Evolutionary conservation across 495 filamentous ascomycete species (phyloP).

Genomic region (Rhypophila decipiens): DNA sequence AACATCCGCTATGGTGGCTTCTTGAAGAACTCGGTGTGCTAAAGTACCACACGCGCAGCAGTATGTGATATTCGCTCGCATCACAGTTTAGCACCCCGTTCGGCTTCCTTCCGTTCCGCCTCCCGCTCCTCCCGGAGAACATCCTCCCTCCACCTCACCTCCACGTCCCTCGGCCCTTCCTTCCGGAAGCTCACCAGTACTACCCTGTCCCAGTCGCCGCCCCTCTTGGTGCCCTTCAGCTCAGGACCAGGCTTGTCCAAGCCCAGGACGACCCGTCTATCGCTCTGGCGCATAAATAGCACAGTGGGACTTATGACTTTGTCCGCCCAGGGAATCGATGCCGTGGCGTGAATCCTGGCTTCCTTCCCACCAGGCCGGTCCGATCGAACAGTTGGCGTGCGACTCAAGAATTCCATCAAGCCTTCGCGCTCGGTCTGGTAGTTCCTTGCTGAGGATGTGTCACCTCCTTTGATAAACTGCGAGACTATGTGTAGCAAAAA

Average conservation of each 20-base stretch:
- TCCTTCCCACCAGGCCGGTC: conserved; percentile 1
- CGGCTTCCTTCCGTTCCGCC: neutral
- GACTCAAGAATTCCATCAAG: conserved; percentile 53
- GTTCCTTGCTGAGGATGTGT: conserved; percentile 22
- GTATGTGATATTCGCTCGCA: no score
- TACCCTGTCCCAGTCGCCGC: conserved; percentile 67
- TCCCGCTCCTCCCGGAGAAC: conserved; percentile 15
- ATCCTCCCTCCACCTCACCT: conserved; percentile 19
- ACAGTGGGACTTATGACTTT: conserved; percentile 70
- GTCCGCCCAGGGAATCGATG: conserved; percentile 59
- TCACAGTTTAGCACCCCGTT: no score
- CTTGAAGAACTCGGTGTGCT: no score
- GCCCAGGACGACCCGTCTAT: conserved; percentile 54
- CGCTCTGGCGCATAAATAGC: conserved; percentile 46
- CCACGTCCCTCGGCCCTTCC: conserved; percentile 32
- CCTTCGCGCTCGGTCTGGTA: conserved; percentile 49
- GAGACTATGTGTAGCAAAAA: conserved; percentile 66
- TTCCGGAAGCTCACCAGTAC: conserved; percentile 62
- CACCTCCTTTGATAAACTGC: conserved; percentile 46
- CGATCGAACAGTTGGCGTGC: conserved; percentile 21
- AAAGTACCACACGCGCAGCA: no score
- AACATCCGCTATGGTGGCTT: no score
- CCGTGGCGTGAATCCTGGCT: conserved; percentile 25
- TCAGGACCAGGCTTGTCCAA: conserved; percentile 70
- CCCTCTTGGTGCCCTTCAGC: conserved; percentile 51